Evolutionary conservation across 2,329 filamentous ascomycete genomes (phyloP), one percentile per base, ranked within the genome.

Genomic region (Stemphylium beticola): DNA sequence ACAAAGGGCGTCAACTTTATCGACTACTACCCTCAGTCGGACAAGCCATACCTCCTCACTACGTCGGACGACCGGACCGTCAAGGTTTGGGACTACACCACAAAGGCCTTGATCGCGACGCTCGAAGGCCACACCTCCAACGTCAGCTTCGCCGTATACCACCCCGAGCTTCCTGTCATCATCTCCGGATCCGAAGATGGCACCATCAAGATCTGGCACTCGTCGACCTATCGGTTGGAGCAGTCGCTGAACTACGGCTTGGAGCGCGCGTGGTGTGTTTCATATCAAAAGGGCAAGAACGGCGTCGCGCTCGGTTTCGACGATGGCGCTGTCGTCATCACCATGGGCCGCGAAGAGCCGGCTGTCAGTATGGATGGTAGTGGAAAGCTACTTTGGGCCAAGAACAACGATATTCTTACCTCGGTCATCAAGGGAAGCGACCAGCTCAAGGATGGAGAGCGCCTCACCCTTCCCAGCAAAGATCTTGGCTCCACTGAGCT

Each of bases 41-140:
- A 88, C 74, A 88, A 88, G 72, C 86, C 86, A 33, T 98, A 99
- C 73, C 87, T 99, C 40, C 87, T 99, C 61, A 99, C 95, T 20
- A 97, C 93, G 12, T 96, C 92, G 7, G 95, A 99, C 75, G 95
- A 98, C 77, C 87, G 91, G 68, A 98, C 93, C 0, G 92, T 98
- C 68, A 98, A 98, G 82, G 87, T 99, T 50, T 99, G 95, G 93
- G 95, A 99, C 74, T 98, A 99, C 81, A 98, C 93, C 11, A 98
- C 93, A 43, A 99, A 99, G 79, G 95, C 92, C 11, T 82, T 98
- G 62, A 97, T 98, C 73, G 95, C 95, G 26, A 98, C 93, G 2
- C 83, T 99, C 42, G 95, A 99, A 77, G 95, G 95, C 24, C 95
- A 99, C 77, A 96, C 92, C 26, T 96, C 93, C 77, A 99, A 99